Conservation (phyloP, 2,329 filamentous ascomycete species). For the Cladosporium oxysporum region DNA sequence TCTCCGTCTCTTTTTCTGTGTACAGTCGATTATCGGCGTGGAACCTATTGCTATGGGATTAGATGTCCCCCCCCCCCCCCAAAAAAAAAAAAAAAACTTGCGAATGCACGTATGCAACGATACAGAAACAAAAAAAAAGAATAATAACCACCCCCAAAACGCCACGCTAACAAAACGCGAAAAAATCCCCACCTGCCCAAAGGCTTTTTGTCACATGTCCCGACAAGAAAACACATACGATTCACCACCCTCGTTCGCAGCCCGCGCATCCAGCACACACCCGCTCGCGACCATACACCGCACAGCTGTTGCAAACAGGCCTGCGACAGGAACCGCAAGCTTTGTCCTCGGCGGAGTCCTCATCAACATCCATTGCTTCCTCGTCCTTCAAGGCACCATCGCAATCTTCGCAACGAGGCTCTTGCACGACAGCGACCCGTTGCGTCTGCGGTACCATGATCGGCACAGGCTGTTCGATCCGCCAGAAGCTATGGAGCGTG, state of each 20-base stretch:
- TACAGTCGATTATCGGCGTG: not conserved
- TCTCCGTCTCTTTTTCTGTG: not conserved
- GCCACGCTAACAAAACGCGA: not conserved
- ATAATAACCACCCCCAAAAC: not conserved
- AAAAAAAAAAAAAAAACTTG: not conserved
- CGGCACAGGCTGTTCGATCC: slow-evolving; percentile 38
- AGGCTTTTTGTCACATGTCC: not conserved
- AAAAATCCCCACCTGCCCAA: not conserved
- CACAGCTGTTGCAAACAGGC: slow-evolving; percentile 46
- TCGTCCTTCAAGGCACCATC: slow-evolving; percentile 39
- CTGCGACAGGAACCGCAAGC: slow-evolving; percentile 43
- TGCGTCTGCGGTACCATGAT: not conserved
- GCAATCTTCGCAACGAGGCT: slow-evolving; percentile 48
- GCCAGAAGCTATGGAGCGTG: slow-evolving; percentile 52
- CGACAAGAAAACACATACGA: not conserved
- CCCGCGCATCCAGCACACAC: slow-evolving; percentile 46
- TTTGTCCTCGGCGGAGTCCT: slow-evolving; percentile 33
- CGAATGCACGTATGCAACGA: not conserved
- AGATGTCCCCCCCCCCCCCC: too few relatives aligned
- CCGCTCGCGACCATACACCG: slow-evolving; percentile 40
- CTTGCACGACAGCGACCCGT: slow-evolving; percentile 8
- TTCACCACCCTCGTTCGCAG: slow-evolving; percentile 13
- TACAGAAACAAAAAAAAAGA: not conserved
- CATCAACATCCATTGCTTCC: slow-evolving; percentile 41
- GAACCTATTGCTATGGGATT: not conserved